Conservation (phyloP, 1,284 basidiomycete species). For the Cutaneotrichosporon cavernicola region DNA sequence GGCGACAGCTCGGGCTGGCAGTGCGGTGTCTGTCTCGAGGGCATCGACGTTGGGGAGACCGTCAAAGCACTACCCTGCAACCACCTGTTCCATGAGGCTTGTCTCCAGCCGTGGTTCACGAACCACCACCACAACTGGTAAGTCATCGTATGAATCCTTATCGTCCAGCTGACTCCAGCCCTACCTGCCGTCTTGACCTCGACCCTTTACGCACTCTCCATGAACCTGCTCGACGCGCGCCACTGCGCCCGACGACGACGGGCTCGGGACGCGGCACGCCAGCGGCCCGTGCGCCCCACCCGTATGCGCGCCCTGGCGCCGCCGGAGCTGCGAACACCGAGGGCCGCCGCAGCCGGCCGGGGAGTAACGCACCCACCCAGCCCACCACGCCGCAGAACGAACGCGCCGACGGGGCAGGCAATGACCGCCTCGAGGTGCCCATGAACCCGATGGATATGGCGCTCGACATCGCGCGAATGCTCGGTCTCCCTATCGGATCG, state of each 20-base stretch:
- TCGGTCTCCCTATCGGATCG: constrained; percentile 27
- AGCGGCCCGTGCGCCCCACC: constrained; percentile 21
- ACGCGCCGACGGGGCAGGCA: background rate
- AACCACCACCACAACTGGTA: constrained; percentile 51
- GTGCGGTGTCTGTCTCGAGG: constrained; percentile 48
- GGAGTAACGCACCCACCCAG: background rate
- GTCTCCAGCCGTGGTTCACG: constrained; percentile 50
- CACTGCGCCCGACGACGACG: constrained; percentile 30
- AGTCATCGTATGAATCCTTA: constrained; percentile 19
- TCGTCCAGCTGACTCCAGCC: constrained; percentile 30
- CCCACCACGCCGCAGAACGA: constrained; percentile 1
- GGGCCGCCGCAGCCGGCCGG: background rate
- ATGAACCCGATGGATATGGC: constrained; percentile 6
- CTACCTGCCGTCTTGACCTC: constrained; percentile 51
- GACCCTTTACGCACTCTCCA: constrained; percentile 49
- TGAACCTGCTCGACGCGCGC: constrained; percentile 27
- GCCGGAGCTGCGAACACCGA: background rate
- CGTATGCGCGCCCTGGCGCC: constrained; percentile 29
- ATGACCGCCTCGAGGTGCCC: background rate
- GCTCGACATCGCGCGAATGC: constrained; percentile 18
- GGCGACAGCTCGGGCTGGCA: constrained; percentile 40
- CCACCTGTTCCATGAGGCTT: constrained; percentile 50
- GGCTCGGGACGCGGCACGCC: constrained; percentile 27
- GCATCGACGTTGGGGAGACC: constrained; percentile 28
- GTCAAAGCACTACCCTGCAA: constrained; percentile 52